These are phyloP conservation scores for Phyllostachys edulis DNA, from an alignment of 176 grass and related monocot genomes.

Conservation along the genomic window DNA sequence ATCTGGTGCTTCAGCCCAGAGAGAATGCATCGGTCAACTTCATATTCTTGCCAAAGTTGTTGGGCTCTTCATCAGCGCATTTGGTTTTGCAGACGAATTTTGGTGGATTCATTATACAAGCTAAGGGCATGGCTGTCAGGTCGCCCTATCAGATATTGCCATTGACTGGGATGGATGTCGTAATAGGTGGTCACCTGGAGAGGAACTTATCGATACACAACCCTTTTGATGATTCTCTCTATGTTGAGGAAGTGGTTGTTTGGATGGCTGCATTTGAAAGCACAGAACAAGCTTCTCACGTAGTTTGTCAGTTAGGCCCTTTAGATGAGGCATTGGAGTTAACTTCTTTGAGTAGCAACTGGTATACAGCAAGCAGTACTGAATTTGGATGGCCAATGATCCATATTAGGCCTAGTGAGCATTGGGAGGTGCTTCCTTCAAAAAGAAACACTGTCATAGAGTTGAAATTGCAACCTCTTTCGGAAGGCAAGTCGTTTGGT, in stretches of 20 bases:
- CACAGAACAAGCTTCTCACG: slow-evolving; percentile 59
- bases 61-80: slow-evolving; percentile 70
- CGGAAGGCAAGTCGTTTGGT: slow-evolving; percentile 70
- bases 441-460: slow-evolving; percentile 52
- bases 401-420: slow-evolving; percentile 66
- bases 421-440: slow-evolving; percentile 68
- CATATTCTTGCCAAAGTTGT: slow-evolving; percentile 75
- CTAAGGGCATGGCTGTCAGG: slow-evolving; percentile 61
- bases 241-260: slow-evolving; percentile 68
- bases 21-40: slow-evolving; percentile 66
- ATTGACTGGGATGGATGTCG: slow-evolving; percentile 55
- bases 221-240: slow-evolving; percentile 70
- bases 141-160: slow-evolving; percentile 77
- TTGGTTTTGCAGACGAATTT: slow-evolving; percentile 85
- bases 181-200: slow-evolving; percentile 48
- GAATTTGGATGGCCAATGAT: slow-evolving; percentile 47
- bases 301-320: slow-evolving; percentile 59
- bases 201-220: slow-evolving; percentile 84
- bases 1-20: slow-evolving; percentile 62
- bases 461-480: slow-evolving; percentile 60
- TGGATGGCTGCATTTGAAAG: slow-evolving; percentile 75
- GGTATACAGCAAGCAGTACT: slow-evolving; percentile 51
- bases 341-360: slow-evolving; percentile 51
- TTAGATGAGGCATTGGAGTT: slow-evolving; percentile 33
- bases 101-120: slow-evolving; percentile 90